These are phyloP conservation scores for Metschnikowia kunwiensis DNA, from an alignment of 805 yeast species.

Conservation along the genomic window DNA sequence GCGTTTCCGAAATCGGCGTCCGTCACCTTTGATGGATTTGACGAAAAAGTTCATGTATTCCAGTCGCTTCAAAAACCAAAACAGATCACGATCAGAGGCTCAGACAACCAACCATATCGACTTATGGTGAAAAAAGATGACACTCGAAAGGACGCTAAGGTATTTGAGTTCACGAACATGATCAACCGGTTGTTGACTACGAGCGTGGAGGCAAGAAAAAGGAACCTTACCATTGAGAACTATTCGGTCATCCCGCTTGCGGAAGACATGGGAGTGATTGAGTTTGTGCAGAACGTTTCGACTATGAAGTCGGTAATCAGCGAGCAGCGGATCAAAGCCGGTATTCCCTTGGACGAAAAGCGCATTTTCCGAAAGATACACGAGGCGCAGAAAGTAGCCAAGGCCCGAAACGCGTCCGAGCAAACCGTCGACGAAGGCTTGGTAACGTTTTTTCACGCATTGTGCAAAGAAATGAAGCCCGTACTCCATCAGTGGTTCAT, in stretches of 20 bases:
- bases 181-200: conserved; percentile 68
- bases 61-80: conserved; percentile 86
- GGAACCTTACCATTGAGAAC: conserved; percentile 69
- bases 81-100: conserved; percentile 69
- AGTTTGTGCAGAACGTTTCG: conserved; percentile 67
- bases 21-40: conserved; percentile 58
- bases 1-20: conserved; percentile 46
- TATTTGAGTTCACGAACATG: conserved; percentile 86
- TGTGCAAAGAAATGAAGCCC: conserved; percentile 50
- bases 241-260: conserved; percentile 87
- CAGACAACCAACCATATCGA: conserved; percentile 70
- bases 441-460: conserved; percentile 22
- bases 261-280: conserved; percentile 86
- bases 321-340: conserved; percentile 28
- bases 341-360: conserved; percentile 21
- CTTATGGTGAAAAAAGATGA: conserved; percentile 88
- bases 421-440: conserved; percentile 13
- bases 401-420: conserved; percentile 9
- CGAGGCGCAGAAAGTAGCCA: conserved; percentile 29
- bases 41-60: conserved; percentile 65
- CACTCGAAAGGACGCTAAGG: conserved; percentile 89
- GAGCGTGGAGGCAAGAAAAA: conserved; percentile 68
- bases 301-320: conserved; percentile 61
- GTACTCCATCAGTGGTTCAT: conserved; percentile 85
- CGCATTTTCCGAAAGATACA: conserved; percentile 30